Conservation (phyloP, 2,329 filamentous ascomycete genomes). For the Fusarium sp. region DNA sequence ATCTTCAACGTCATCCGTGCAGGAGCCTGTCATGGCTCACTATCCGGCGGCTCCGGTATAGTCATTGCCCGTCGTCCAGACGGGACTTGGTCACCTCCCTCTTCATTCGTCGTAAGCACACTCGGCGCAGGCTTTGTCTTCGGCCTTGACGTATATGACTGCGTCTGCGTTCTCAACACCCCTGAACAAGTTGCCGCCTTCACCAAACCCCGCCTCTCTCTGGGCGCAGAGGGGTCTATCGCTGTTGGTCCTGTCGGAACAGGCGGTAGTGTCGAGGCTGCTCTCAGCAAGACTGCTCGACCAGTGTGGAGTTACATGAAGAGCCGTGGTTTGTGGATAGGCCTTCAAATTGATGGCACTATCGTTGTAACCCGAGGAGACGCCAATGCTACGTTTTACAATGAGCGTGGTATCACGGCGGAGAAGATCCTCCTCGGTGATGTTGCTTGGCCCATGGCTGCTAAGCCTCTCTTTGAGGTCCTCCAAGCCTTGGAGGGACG, state of each 20-base stretch:
- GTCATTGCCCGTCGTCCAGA: constrained; percentile 68
- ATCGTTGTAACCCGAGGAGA: constrained; percentile 80
- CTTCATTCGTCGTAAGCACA: constrained; percentile 77
- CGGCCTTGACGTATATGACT: constrained; percentile 82
- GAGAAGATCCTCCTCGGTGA: constrained; percentile 54
- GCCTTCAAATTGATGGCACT: constrained; percentile 84
- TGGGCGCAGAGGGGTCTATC: constrained; percentile 77
- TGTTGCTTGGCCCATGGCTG: constrained; percentile 56
- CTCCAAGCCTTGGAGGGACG: constrained; percentile 56
- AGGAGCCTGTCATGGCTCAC: constrained; percentile 66
- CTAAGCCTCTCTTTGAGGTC: constrained; percentile 55
- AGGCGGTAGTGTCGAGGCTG: constrained; percentile 68
- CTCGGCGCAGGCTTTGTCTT: constrained; percentile 77
- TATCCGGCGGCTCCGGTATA: constrained; percentile 70
- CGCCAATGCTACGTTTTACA: constrained; percentile 84
- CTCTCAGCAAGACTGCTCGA: constrained; percentile 53
- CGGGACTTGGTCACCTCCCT: constrained; percentile 78
- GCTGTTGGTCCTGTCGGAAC: constrained; percentile 70
- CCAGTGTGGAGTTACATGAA: constrained; percentile 88
- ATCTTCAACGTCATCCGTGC: constrained; percentile 74
- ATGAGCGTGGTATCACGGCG: constrained; percentile 61
- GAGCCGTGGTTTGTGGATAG: constrained; percentile 81
- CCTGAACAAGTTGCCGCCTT: constrained; percentile 75
- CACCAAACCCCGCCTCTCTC: constrained; percentile 72
- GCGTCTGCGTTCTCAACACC: constrained; percentile 80